phyloP scores from a whole-genome alignment of 768 basidiomycete genomes.

The Mycena kentingensis region DNA sequence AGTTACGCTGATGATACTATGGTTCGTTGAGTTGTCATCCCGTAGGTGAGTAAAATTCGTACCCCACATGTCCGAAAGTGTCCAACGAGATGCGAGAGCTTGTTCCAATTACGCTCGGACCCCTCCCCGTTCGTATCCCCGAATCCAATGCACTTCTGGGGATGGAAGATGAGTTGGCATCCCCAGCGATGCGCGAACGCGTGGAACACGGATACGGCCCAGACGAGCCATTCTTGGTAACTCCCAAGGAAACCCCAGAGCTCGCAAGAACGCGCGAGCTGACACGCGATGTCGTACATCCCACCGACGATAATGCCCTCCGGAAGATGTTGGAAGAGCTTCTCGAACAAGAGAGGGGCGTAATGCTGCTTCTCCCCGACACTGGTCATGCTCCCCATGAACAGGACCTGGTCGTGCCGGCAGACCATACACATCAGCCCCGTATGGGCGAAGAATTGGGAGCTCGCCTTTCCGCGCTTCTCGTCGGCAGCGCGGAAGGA shows the following conservation, averaged over 20 bases:
- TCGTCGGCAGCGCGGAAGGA: slow-evolving; percentile 32
- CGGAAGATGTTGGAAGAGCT: slow-evolving; percentile 32
- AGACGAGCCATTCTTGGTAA: slow-evolving; percentile 23
- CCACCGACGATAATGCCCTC: slow-evolving; percentile 12
- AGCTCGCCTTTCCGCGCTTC: slow-evolving; percentile 12
- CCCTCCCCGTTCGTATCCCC: slow-evolving; percentile 39
- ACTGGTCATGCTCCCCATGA: slow-evolving; percentile 35
- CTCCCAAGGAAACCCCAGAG: slow-evolving; percentile 7
- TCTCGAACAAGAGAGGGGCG: slow-evolving; percentile 30
- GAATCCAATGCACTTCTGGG: slow-evolving; percentile 28
- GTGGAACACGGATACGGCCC: slow-evolving; percentile 41
- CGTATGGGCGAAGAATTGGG: slow-evolving; percentile 25
- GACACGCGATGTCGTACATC: slow-evolving; percentile 35
- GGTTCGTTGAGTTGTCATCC: neutral
- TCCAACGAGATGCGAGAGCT: slow-evolving; percentile 35
- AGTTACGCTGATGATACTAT: slow-evolving; percentile 2
- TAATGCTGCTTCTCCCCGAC: slow-evolving; percentile 35
- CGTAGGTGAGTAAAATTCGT: neutral
- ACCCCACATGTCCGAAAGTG: slow-evolving; percentile 36
- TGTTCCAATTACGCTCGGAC: slow-evolving; percentile 37
- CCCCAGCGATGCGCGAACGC: slow-evolving; percentile 42
- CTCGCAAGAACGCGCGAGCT: slow-evolving; percentile 18
- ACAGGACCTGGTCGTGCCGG: slow-evolving; percentile 33
- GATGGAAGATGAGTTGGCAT: slow-evolving; percentile 38
- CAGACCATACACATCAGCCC: slow-evolving; percentile 36